Evolutionary conservation across 805 yeast genomes (phyloP).

Genomic region (Suhomyces tanzawaensis): DNA sequence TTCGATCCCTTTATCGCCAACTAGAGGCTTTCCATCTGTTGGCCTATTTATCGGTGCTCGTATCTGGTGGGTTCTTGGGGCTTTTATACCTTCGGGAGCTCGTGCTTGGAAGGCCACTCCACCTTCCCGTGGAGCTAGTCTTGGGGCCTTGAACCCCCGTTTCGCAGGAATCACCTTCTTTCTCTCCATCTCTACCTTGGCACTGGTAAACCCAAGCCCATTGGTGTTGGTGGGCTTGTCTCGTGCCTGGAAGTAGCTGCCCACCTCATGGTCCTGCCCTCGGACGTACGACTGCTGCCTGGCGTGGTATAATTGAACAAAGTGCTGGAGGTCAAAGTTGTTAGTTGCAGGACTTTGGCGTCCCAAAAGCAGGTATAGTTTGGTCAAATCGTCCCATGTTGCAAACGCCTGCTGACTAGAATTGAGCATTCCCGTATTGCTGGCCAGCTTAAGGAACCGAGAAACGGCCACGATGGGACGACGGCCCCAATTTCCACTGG

Average conservation of each 20-base stretch:
- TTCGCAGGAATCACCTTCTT: not conserved
- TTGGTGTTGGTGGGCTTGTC: constrained; percentile 9
- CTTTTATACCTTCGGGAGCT: too few species aligned
- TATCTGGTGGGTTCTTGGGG: too few species aligned
- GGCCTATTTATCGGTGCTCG: too few species aligned
- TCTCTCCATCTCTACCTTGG: constrained; percentile 7
- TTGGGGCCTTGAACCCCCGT: constrained; percentile 1
- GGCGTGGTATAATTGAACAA: constrained; percentile 12
- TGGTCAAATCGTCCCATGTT: constrained; percentile 12
- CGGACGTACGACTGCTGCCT: constrained; percentile 11
- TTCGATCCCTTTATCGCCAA: too few species aligned
- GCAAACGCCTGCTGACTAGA: constrained; percentile 18
- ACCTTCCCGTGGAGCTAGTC: too few species aligned
- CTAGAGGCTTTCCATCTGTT: too few species aligned
- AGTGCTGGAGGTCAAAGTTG: constrained; percentile 11
- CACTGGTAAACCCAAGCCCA: constrained; percentile 4
- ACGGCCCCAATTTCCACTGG: constrained; percentile 19
- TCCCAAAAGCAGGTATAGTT: constrained; percentile 18
- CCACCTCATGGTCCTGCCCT: constrained; percentile 9
- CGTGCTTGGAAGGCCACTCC: too few species aligned
- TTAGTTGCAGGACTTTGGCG: not conserved
- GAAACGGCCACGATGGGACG: constrained; percentile 22
- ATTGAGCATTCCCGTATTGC: constrained; percentile 7
- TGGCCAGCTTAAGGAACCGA: constrained; percentile 23
- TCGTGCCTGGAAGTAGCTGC: not conserved